phyloP scores from a whole-genome alignment of 1,284 basidiomycete species.

The Exsudoporus floridanus region DNA sequence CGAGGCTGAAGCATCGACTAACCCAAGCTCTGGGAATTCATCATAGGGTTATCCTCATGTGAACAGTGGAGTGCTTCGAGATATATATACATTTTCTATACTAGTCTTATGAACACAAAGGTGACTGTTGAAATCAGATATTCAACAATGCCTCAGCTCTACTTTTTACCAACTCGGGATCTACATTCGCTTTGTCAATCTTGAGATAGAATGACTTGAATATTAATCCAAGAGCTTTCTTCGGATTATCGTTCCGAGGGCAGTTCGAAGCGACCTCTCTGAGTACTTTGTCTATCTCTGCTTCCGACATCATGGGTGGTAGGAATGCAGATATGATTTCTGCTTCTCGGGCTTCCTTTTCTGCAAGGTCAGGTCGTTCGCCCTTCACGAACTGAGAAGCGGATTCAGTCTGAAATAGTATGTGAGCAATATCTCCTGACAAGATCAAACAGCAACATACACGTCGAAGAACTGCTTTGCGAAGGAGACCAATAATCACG shows the following conservation, averaged over 20 bases:
- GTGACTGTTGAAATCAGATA: slow-evolving; percentile 2
- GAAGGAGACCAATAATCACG: slow-evolving; percentile 50
- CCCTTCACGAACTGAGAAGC: slow-evolving; percentile 55
- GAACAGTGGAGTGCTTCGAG: background rate
- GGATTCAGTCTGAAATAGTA: slow-evolving; percentile 52
- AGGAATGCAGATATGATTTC: slow-evolving; percentile 54
- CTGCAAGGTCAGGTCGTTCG: slow-evolving; percentile 62
- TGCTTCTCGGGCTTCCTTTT: slow-evolving; percentile 59
- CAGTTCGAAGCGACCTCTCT: slow-evolving; percentile 39
- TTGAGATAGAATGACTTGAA: slow-evolving; percentile 62
- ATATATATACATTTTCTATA: slow-evolving; percentile 3
- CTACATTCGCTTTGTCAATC: slow-evolving; percentile 59
- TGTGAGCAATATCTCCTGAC: background rate
- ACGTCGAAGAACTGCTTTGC: slow-evolving; percentile 57
- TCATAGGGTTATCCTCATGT: slow-evolving; percentile 1
- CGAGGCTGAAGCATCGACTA: slow-evolving; percentile 2
- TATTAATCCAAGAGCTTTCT: slow-evolving; percentile 47
- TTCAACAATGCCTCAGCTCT: slow-evolving; percentile 46
- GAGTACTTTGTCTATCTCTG: slow-evolving; percentile 54
- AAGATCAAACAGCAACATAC: slow-evolving; percentile 42
- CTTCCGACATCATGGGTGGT: slow-evolving; percentile 56
- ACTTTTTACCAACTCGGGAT: slow-evolving; percentile 54
- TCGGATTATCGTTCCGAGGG: slow-evolving; percentile 32
- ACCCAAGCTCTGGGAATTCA: background rate
- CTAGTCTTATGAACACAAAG: slow-evolving; percentile 1